A percentile compares a stretch with the other conserved stretches of the same genome.
Conservation (phyloP, 768 basidiomycete species). For the Hygrocybe punicea region DNA sequence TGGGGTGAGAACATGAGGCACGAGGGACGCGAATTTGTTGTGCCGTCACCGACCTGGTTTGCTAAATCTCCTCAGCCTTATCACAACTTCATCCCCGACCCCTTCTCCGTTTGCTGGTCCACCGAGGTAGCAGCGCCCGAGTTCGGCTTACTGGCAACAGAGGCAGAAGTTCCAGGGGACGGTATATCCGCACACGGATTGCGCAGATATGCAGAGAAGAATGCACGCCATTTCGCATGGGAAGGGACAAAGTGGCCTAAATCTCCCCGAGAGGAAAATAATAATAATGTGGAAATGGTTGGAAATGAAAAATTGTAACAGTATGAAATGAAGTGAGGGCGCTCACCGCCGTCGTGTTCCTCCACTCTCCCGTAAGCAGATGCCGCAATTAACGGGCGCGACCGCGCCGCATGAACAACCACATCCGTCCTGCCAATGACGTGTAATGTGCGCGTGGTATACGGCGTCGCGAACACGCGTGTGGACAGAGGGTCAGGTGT, state of each 20-base stretch:
- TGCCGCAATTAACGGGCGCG: slow-evolving; percentile 51
- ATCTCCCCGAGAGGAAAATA: neutral
- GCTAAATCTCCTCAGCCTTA: too few species aligned
- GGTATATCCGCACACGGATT: slow-evolving; percentile 47
- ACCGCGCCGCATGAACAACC: slow-evolving; percentile 68
- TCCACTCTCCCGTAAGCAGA: slow-evolving; percentile 63
- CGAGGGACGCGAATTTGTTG: too few species aligned
- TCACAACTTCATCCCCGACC: neutral
- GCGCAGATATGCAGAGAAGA: slow-evolving; percentile 63
- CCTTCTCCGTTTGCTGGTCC: neutral
- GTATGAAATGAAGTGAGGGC: neutral
- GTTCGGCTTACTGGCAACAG: slow-evolving; percentile 31
- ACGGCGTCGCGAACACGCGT: slow-evolving; percentile 48
- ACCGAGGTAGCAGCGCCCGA: slow-evolving; percentile 51
- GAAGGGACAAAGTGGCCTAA: slow-evolving; percentile 83
- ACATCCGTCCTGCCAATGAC: slow-evolving; percentile 75
- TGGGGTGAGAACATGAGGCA: too few species aligned
- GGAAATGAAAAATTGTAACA: neutral
- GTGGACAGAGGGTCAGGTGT: slow-evolving; percentile 47
- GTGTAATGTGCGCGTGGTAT: slow-evolving; percentile 72
- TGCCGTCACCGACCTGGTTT: too few species aligned
- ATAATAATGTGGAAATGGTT: neutral
- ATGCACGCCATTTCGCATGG: slow-evolving; percentile 70
- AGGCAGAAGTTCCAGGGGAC: slow-evolving; percentile 35
- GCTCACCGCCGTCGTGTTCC: slow-evolving; percentile 74